Percentiles rank a stretch among this genome's conserved stretches.
These are phyloP conservation scores for Streptanthus diversifolius DNA, from an alignment of 345 rosid species.

Conservation along the genomic window DNA sequence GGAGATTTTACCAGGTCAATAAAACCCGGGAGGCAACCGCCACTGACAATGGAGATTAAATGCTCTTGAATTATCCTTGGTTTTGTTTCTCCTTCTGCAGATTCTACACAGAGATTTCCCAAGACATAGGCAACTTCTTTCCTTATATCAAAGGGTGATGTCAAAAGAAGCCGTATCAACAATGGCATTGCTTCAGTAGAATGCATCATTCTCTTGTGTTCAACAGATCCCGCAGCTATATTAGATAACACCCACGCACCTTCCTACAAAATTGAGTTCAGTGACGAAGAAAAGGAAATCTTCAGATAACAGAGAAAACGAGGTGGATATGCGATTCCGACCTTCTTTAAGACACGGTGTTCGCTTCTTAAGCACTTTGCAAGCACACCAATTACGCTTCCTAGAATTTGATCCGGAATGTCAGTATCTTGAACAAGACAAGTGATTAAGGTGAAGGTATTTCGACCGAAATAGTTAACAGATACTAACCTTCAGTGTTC, in stretches of 20 bases:
- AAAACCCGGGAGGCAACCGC: conserved; percentile 84
- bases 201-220: conserved; percentile 73
- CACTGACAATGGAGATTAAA: conserved; percentile 64
- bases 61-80: conserved; percentile 69
- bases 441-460: conserved; percentile 1
- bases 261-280: conserved; percentile 49
- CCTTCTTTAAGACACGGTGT: conserved; percentile 93
- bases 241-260: conserved; percentile 96
- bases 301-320: not conserved
- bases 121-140: conserved; percentile 90
- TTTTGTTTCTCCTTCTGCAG: conserved; percentile 54
- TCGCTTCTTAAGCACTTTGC: conserved; percentile 86
- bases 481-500: conserved; percentile 62
- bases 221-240: conserved; percentile 87
- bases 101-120: conserved; percentile 95
- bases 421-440: conserved; percentile 16
- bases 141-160: conserved; percentile 79
- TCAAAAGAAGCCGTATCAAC: conserved; percentile 61
- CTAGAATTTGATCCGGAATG: conserved; percentile 40
- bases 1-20: conserved; percentile 81
- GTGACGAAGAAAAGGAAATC: not conserved
- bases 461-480: conserved; percentile 14
- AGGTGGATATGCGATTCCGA: conserved; percentile 18
- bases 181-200: conserved; percentile 65
- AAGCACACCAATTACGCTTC: conserved; percentile 55